Conservation (phyloP, 495 filamentous ascomycete species). For the Paragyromitra xinjiangensis region DNA sequence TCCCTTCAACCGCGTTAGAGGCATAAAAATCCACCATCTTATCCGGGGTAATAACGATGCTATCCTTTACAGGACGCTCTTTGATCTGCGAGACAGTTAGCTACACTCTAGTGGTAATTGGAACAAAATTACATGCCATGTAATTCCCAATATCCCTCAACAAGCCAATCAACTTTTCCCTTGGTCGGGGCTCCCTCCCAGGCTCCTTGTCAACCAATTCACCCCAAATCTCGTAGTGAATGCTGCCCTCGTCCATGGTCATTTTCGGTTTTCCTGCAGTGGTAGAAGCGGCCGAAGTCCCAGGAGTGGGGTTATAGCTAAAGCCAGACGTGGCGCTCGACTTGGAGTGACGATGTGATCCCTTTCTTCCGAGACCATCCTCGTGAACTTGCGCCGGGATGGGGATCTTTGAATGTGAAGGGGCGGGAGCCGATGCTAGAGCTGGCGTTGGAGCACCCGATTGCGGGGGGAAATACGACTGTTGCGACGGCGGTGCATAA, state of each 20-base stretch:
- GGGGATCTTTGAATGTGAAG: slow-evolving; percentile 41
- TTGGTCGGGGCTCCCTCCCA: slow-evolving; percentile 62
- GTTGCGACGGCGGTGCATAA: slow-evolving; percentile 25
- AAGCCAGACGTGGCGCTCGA: slow-evolving; percentile 36
- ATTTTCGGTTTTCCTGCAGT: slow-evolving; percentile 34
- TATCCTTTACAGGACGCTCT: slow-evolving; percentile 75
- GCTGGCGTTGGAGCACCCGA: slow-evolving; percentile 2
- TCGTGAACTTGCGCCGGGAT: slow-evolving; percentile 39
- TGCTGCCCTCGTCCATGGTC: slow-evolving; percentile 40
- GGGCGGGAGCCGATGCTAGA: slow-evolving; percentile 19
- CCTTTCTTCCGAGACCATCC: slow-evolving; percentile 32
- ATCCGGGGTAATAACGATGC: slow-evolving; percentile 78
- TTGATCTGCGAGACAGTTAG: slow-evolving; percentile 69
- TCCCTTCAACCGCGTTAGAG: slow-evolving; percentile 65
- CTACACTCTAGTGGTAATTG: slow-evolving; percentile 12
- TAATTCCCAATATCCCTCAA: slow-evolving; percentile 79
- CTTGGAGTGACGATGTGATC: slow-evolving; percentile 40
- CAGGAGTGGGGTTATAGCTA: slow-evolving; percentile 36
- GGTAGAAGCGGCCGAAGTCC: slow-evolving; percentile 33
- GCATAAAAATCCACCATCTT: slow-evolving; percentile 85
- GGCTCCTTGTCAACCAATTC: slow-evolving; percentile 49
- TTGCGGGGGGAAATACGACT: slow-evolving; percentile 46
- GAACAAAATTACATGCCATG: slow-evolving; percentile 67
- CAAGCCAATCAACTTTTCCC: slow-evolving; percentile 73
- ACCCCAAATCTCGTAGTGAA: slow-evolving; percentile 50